Base-by-base conservation (phyloP, 1,139 yeast species). In the Zygosaccharomyces sapae region DNA sequence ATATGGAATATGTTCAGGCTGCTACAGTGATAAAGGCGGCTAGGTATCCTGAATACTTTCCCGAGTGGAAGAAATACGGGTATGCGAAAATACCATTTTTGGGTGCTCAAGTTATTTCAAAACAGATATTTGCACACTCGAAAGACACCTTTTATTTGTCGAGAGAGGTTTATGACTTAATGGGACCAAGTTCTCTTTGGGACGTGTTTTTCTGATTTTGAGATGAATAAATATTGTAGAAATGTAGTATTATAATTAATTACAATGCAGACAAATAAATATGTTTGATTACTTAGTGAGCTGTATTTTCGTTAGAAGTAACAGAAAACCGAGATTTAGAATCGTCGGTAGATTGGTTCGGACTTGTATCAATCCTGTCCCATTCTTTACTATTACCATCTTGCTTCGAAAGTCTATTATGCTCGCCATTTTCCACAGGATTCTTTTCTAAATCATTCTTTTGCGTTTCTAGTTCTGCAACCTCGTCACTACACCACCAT, bases 21-120 rank as follows among this genome's bases (percentile, higher is more conserved):
- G 97, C 97, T 13, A 80, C 82, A 18, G 73, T 81, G 9, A 77
- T 90, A 47, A 81, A 77, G 56, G 65, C 81, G 45, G 81, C 83
- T 29, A 84, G 83, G 58, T 76, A 80, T 63, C 95, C 97, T 0
- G 97, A 90, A 44, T 90, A 92, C 66, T 92, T 92, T 69, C 88
- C 95, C 0, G 96, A 88, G 58, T 92, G 97, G 97, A 90, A 90
- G 67, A 82, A 82, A 57, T 78, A 80, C 38, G 88, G 87, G 2
- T 84, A 85, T 79, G 83, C 85, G 52, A 92, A 87, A 56, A 80
- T 83, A 51, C 68, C 77, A 12, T 87, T 90, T 62, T 71, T 90
- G 52, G 97, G 97, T 2, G 96, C 88, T 1, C 87, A 88, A 66
- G 85, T 90, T 46, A 85, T 88, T 41, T 81, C 95, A 19, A 88